phyloP scores from a whole-genome alignment of 495 filamentous ascomycete species.

The Penicillium goetzii region DNA sequence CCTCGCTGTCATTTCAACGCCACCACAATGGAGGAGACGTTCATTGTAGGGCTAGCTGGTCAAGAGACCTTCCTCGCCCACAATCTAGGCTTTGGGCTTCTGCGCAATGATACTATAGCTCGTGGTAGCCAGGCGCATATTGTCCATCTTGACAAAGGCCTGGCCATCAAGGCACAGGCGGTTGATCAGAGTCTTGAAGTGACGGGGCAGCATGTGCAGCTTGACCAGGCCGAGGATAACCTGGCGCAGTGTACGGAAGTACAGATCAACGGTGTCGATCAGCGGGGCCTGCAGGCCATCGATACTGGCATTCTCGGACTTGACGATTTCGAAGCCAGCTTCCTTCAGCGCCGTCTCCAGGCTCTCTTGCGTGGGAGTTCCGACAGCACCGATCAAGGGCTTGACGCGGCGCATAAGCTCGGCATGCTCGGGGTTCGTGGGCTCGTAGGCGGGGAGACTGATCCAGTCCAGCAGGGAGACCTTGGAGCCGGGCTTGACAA shows the following conservation, averaged over 20 bases:
- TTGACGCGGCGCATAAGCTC: conserved; percentile 65
- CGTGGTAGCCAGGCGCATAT: conserved; percentile 61
- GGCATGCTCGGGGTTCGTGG: conserved; percentile 55
- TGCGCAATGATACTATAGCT: conserved; percentile 65
- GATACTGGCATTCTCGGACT: conserved; percentile 61
- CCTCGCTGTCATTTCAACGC: background rate
- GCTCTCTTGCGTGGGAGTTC: conserved; percentile 59
- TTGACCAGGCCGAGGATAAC: conserved; percentile 58
- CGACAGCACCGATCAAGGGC: conserved; percentile 65
- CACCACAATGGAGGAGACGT: background rate
- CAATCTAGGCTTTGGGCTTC: conserved; percentile 48
- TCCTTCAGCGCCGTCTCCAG: conserved; percentile 55
- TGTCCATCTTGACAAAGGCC: conserved; percentile 67
- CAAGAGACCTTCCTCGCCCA: background rate
- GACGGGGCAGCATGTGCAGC: conserved; percentile 54
- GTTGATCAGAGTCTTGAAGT: conserved; percentile 67
- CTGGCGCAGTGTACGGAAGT: conserved; percentile 61
- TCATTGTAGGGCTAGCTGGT: background rate
- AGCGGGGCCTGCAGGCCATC: conserved; percentile 61
- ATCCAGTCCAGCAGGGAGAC: conserved; percentile 64
- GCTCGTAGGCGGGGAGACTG: conserved; percentile 58
- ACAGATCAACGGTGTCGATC: conserved; percentile 63
- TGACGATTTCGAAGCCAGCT: conserved; percentile 57
- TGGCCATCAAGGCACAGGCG: conserved; percentile 63
- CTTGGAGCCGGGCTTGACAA: conserved; percentile 61